Conservation (phyloP, 148 eudicot species). For the Limonium bicolor region DNA sequence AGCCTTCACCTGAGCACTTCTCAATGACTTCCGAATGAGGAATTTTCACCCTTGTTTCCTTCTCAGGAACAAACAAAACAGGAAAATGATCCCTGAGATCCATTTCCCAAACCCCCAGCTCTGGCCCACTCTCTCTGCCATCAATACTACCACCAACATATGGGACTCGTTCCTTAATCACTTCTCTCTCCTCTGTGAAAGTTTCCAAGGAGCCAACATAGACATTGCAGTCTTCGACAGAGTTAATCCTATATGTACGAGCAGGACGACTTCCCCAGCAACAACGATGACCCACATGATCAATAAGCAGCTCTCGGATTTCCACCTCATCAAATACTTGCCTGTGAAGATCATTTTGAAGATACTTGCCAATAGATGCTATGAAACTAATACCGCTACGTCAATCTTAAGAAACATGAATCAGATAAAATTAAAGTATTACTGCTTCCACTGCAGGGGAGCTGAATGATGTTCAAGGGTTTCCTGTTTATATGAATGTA, state of each 20-base stretch:
- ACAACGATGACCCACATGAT: slow-evolving; percentile 93
- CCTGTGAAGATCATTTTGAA: too few species aligned
- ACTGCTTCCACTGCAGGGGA: too few species aligned
- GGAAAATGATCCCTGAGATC: slow-evolving; percentile 88
- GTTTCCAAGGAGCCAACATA: slow-evolving; percentile 91
- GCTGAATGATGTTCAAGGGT: too few species aligned
- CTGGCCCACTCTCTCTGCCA: slow-evolving; percentile 51
- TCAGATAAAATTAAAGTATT: too few species aligned
- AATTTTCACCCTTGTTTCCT: slow-evolving; percentile 50
- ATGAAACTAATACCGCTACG: too few species aligned
- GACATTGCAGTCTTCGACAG: slow-evolving; percentile 95
- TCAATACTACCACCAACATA: slow-evolving; percentile 42
- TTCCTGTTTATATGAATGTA: too few species aligned
- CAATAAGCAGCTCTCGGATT: slow-evolving; percentile 81
- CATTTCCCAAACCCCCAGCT: slow-evolving; percentile 88
- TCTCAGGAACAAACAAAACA: slow-evolving; percentile 51
- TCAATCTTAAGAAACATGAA: too few species aligned
- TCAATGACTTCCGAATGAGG: slow-evolving; percentile 80
- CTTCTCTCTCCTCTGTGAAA: slow-evolving; percentile 80
- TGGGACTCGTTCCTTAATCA: slow-evolving; percentile 42
- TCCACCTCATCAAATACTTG: slow-evolving; percentile 85
- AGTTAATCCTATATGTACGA: slow-evolving; percentile 72
- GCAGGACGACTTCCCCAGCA: slow-evolving; percentile 99
- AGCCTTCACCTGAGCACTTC: slow-evolving; percentile 63
- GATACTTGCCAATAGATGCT: too few species aligned